Evolutionary conservation across 2,329 filamentous ascomycete species (phyloP), one percentile per base, ranked within the genome.

Genomic region (Apiospora aurea): DNA sequence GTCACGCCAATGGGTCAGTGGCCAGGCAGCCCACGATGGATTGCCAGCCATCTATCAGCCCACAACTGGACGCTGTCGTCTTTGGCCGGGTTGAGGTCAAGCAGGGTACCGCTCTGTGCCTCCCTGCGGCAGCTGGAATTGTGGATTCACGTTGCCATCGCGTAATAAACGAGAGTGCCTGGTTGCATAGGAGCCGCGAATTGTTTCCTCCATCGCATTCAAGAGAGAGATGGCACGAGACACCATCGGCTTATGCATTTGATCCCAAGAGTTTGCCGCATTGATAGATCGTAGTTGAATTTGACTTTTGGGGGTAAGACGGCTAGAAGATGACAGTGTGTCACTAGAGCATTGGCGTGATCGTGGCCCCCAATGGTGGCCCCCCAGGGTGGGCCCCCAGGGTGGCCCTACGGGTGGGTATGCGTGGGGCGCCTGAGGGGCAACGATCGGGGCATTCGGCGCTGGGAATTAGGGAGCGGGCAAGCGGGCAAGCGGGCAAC

Each of bases 341-440:
- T 57, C 26, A 13, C 13, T n/a, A 38, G 18, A 38, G 29, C 18
- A 38, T 13, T 61, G 29, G 29, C 53, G 29, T 61, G 2, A 38
- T 61, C 53, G 29, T 61, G 2, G 21, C 38, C 53, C 7, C 29
- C n/a, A n/a, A 29, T 18, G 24, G 53, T 10, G 24, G 26, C 34
- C n/a, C n/a, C n/a, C n/a, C n/a, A n/a, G n/a, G n/a, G n/a, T n/a
- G n/a, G n/a, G n/a, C n/a, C n/a, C n/a, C n/a, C n/a, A n/a, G n/a
- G 43, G 43, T 44, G 43, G 43, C 43, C 88, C 82, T 86, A 89
- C 76, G 18, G 44, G 44, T 47, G 44, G 44, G 44, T 38, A 43
- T 51, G 49, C 49, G 49, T 51, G 49, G 49, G 49, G 49, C n/a
- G 49, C 1, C n/a, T 10, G 46, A n/a, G 46, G 46, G 46, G 46